Conservation (phyloP, 2,329 filamentous ascomycete genomes). For the Colletotrichum sp. region DNA sequence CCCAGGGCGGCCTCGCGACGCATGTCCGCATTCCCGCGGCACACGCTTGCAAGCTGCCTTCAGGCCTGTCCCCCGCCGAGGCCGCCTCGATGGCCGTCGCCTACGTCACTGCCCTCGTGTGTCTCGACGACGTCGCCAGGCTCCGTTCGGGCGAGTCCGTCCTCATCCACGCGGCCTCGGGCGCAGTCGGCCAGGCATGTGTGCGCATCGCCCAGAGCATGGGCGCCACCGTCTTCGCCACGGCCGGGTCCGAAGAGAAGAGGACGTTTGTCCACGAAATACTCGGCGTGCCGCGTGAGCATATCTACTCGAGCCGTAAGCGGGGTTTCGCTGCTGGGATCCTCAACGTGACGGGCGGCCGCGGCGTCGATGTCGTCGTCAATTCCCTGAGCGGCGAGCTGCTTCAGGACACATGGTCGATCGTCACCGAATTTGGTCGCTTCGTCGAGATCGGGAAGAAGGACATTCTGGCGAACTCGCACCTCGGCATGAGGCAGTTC, state of each 20-base stretch:
- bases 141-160: constrained; percentile 24
- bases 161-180: constrained; percentile 27
- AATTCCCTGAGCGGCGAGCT: neutral
- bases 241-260: constrained; percentile 38
- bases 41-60: no score
- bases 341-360: neutral
- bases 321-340: neutral
- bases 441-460: neutral
- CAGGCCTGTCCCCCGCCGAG: constrained; percentile 29
- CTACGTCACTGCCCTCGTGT: constrained; percentile 28
- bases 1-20: neutral
- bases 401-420: neutral
- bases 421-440: neutral
- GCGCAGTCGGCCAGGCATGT: constrained; percentile 23
- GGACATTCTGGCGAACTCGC: neutral
- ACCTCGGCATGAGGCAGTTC: neutral
- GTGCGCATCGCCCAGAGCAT: constrained; percentile 14
- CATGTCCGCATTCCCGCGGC: neutral
- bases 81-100: constrained; percentile 24
- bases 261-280: constrained; percentile 27
- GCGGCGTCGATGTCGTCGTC: neutral
- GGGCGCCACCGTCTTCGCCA: constrained; percentile 32
- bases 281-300: neutral
- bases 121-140: constrained; percentile 25
- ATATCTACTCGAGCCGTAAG: neutral